Evolutionary conservation across 1,284 basidiomycete species (phyloP), one percentile per base, ranked within the genome.

Genomic region (Austroboletus novae-zelandiae): DNA sequence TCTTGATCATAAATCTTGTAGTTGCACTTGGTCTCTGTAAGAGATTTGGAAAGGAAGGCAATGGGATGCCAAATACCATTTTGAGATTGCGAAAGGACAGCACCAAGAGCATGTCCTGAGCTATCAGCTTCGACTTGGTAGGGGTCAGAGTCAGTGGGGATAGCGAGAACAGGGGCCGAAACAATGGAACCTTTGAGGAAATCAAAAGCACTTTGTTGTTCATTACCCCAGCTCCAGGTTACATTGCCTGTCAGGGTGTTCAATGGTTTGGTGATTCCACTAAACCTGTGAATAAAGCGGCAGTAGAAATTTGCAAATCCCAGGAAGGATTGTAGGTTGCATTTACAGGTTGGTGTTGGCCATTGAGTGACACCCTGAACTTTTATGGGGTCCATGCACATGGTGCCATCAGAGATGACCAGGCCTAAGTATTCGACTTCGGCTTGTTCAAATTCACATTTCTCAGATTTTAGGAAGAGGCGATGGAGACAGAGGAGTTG

Each of bases 401-500:
- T 15, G 15, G 9, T 11, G n/a, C n/a, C n/a, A n/a, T n/a, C n/a
- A n/a, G n/a, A n/a, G n/a, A n/a, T n/a, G n/a, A n/a, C n/a, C n/a
- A 35, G 34, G 9, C 34, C 34, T 8, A 35, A n/a, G 15, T 35
- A 35, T 15, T 35, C 34, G 15, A 70, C 58, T 14, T 61, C 11
- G 0, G 41, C 20, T 13, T 53, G 15, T 27, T 67, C 57, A 54
- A 76, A 77, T 20, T 62, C 48, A 55, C 73, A 76, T 53, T 76
- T 76, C 37, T 67, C 60, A 0, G 62, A 51, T 48, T 74, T 73
- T 11, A 68, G 45, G 40, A 45, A 64, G 15, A 35, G 34, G 14
- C 15, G 34, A 35, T 35, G 34, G 34, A 0, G 42, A 1, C 55
- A 34, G 0, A 78, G 61, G 8, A 60, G 50, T 11, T 64, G 30